phyloP scores from a whole-genome alignment of 768 basidiomycete genomes.

The Leccinum rimulosum region DNA sequence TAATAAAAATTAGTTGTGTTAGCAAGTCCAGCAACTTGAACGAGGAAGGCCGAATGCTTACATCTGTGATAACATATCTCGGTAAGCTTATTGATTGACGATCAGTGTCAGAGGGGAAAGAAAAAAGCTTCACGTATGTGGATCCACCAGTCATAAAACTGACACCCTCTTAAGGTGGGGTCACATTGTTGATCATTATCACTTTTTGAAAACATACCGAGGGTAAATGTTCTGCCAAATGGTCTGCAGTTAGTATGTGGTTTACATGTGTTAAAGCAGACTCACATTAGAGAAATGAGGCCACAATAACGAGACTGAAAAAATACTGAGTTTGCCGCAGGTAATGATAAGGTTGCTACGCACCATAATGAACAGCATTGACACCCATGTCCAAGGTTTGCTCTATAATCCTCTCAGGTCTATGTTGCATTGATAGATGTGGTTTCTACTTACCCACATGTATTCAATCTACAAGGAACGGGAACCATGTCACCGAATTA shows the following conservation, averaged over 20 bases:
- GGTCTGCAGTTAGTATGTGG: background rate
- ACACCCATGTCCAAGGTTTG: background rate
- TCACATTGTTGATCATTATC: background rate
- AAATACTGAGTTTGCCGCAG: background rate
- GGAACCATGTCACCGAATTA: background rate
- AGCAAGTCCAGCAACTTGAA: background rate
- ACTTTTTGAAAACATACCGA: background rate
- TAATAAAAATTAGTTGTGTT: background rate
- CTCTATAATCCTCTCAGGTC: background rate
- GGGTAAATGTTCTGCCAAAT: background rate
- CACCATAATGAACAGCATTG: background rate
- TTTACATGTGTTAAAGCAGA: background rate
- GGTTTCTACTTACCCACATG: background rate
- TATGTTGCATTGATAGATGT: background rate
- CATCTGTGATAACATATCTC: background rate
- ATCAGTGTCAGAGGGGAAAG: background rate
- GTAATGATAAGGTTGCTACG: background rate
- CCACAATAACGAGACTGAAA: background rate
- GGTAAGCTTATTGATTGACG: background rate
- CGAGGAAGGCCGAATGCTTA: background rate
- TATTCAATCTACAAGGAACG: background rate
- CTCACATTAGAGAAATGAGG: background rate
- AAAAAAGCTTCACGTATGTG: background rate
- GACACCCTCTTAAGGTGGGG: background rate
- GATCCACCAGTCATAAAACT: background rate